phyloP scores from a whole-genome alignment of 176 grass and related monocot genomes.

The Bothriochloa decipiens region DNA sequence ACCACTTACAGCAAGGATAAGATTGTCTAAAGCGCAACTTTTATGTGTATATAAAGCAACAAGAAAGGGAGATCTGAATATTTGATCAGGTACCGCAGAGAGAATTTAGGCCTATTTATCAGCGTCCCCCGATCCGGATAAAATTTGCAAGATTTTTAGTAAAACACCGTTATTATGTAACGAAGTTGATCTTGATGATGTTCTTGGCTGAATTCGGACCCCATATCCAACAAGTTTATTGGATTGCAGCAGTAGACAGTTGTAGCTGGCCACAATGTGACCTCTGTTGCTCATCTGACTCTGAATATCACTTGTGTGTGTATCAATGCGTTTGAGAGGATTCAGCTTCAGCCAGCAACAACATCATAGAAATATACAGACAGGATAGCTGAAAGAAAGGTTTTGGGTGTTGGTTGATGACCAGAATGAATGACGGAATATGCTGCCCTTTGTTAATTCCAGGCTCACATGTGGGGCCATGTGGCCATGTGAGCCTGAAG shows the following conservation, averaged over 20 bases:
- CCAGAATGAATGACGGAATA: background rate
- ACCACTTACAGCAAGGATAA: conserved; percentile 14
- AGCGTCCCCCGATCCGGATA: background rate
- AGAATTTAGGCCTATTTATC: background rate
- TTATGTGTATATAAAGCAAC: background rate
- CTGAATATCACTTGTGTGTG: background rate
- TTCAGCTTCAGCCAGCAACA: conserved; percentile 8
- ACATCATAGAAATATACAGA: background rate
- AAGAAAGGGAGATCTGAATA: background rate
- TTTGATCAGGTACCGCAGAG: background rate
- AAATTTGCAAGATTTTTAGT: background rate
- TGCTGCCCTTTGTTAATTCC: background rate
- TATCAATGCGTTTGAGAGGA: background rate
- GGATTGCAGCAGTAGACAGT: background rate
- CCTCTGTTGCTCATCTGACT: background rate
- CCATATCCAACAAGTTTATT: background rate
- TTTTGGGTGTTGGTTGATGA: background rate
- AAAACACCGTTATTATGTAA: background rate
- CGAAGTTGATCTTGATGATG: background rate
- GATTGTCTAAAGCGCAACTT: background rate
- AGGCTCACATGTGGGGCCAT: background rate
- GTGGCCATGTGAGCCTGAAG: background rate
- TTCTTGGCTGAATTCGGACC: background rate
- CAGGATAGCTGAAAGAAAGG: background rate
- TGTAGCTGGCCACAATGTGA: background rate